Percentiles rank a stretch among this genome's conserved stretches.
Evolutionary conservation across 805 yeast species (phyloP).

Genomic region (Nakazawaea sp.): DNA sequence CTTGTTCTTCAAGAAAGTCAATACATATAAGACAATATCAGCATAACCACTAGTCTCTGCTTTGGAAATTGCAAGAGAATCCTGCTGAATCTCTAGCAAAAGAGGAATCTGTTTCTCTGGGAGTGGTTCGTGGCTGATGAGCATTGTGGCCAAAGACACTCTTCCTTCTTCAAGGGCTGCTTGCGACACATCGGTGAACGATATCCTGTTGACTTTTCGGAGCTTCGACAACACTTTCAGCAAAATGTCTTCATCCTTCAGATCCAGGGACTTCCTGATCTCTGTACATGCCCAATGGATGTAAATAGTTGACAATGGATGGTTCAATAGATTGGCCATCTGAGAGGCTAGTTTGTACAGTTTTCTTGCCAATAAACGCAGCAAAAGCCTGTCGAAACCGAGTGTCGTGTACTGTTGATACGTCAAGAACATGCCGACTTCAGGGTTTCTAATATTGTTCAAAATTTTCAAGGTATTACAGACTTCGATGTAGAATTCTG

Average conservation of each 20-base stretch:
- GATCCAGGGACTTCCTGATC: conserved; percentile 44
- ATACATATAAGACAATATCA: conserved; percentile 52
- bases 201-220: conserved; percentile 28
- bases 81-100: conserved; percentile 65
- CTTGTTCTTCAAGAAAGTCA: conserved; percentile 47
- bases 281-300: conserved; percentile 78
- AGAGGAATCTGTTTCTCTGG: conserved; percentile 55
- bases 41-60: conserved; percentile 55
- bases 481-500: conserved; percentile 56
- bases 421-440: conserved; percentile 67
- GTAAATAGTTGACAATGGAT: conserved; percentile 48
- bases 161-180: conserved; percentile 83
- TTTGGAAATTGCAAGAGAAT: conserved; percentile 59
- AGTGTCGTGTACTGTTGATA: conserved; percentile 40
- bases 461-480: conserved; percentile 59
- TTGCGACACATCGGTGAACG: conserved; percentile 53
- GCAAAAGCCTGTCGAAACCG: conserved; percentile 52
- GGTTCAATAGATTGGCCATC: conserved; percentile 42
- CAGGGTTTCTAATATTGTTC: conserved; percentile 58
- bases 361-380: conserved; percentile 50
- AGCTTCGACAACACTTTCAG: conserved; percentile 42
- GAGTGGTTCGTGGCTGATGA: conserved; percentile 65
- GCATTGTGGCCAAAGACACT: conserved; percentile 50
- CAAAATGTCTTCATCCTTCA: conserved; percentile 56
- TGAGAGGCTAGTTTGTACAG: conserved; percentile 58